Evolutionary conservation across 2,329 filamentous ascomycete species (phyloP).

Genomic region (Cucurbitaria berberidis): DNA sequence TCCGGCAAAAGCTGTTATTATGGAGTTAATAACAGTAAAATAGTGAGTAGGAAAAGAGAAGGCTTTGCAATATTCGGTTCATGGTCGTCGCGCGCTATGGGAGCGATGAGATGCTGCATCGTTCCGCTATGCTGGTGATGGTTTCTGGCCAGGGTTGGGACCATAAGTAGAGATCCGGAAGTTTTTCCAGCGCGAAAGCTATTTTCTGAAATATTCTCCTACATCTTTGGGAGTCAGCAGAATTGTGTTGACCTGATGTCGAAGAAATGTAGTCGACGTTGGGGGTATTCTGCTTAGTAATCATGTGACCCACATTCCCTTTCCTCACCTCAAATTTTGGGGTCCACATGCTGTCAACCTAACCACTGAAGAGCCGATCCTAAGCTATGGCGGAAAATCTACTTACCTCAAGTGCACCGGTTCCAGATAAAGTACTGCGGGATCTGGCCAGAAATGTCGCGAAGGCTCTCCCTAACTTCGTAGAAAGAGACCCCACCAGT

Average conservation of each 20-base stretch:
- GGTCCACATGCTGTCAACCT: neutral
- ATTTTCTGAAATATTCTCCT: too few species aligned
- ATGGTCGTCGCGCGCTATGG: too few species aligned
- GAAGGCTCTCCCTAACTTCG: slow-evolving; percentile 33
- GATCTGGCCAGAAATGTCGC: slow-evolving; percentile 35
- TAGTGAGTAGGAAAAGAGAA: too few species aligned
- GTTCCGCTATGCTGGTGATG: too few species aligned
- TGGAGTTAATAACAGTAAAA: too few species aligned
- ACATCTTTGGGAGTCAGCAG: too few species aligned
- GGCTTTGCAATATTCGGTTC: too few species aligned
- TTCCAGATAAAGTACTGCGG: slow-evolving; percentile 35
- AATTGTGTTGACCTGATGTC: neutral
- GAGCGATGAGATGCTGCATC: too few species aligned
- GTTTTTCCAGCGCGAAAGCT: too few species aligned
- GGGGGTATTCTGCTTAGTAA: neutral
- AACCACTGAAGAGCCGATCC: neutral
- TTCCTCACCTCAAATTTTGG: neutral
- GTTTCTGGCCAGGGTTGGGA: too few species aligned
- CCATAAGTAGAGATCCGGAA: too few species aligned
- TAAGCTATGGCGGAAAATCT: slow-evolving; percentile 14
- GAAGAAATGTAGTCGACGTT: neutral
- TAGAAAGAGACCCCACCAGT: slow-evolving; percentile 28
- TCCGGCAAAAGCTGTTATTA: too few species aligned
- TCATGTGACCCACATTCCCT: neutral
- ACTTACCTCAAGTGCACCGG: slow-evolving; percentile 15